Conservation (phyloP, 1,284 basidiomycete species). For the Hortiboletus rubellus region DNA sequence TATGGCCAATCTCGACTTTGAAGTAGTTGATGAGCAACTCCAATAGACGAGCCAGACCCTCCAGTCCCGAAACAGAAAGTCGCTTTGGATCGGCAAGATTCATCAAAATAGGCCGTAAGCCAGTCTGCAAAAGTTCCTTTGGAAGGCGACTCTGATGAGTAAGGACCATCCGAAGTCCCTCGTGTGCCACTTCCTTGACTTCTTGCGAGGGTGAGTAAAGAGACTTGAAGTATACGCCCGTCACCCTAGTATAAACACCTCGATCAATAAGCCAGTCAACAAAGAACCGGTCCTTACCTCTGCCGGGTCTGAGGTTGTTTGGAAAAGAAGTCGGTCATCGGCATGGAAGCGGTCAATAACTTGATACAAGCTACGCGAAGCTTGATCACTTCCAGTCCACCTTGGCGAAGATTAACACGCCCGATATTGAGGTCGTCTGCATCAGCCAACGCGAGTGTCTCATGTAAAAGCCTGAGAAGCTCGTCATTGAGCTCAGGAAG, state of each 20-base stretch:
- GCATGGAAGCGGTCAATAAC: constrained; percentile 92
- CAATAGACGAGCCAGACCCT: constrained; percentile 93
- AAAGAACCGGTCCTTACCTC: constrained; percentile 51
- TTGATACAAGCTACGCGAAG: constrained; percentile 96
- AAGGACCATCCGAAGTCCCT: constrained; percentile 88
- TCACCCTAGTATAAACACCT: constrained; percentile 59
- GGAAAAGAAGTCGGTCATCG: constrained; percentile 88
- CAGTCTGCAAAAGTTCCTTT: constrained; percentile 94
- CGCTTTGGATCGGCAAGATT: constrained; percentile 97
- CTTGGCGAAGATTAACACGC: constrained; percentile 76
- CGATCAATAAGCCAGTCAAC: constrained; percentile 9
- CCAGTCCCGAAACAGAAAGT: constrained; percentile 91
- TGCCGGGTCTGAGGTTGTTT: constrained; percentile 82
- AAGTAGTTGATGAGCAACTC: constrained; percentile 98
- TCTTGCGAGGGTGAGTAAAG: constrained; percentile 93
- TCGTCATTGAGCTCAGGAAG: constrained; percentile 92
- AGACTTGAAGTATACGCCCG: constrained; percentile 97
- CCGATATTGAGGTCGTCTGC: constrained; percentile 88
- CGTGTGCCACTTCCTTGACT: constrained; percentile 95
- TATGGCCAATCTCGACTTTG: constrained; percentile 99
- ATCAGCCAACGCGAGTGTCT: constrained; percentile 94
- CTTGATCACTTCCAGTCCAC: constrained; percentile 81
- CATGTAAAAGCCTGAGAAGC: constrained; percentile 88
- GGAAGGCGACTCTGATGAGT: constrained; percentile 91
- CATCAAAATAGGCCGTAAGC: constrained; percentile 95